Evolutionary conservation across 2,329 filamentous ascomycete genomes (phyloP).

Genomic region (Endocalyx cinctus): DNA sequence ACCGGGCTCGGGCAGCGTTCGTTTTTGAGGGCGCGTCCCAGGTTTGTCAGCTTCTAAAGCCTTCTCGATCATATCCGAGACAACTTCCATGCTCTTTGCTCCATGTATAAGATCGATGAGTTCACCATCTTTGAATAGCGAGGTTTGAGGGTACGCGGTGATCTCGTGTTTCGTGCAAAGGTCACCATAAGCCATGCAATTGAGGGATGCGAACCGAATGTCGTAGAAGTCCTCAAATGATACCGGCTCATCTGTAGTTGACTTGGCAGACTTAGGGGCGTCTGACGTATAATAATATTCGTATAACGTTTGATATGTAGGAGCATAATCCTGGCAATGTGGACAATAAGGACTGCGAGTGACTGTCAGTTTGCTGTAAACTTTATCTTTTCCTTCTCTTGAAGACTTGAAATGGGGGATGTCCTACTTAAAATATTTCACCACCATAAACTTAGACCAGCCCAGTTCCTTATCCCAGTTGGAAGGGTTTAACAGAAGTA

Average conservation of each 20-base stretch:
- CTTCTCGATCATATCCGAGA: conserved; percentile 71
- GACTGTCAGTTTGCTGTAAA: too few relatives aligned
- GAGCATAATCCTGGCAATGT: conserved; percentile 76
- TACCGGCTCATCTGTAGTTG: too few relatives aligned
- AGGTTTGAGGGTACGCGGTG: conserved; percentile 68
- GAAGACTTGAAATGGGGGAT: too few relatives aligned
- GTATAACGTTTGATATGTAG: conserved; percentile 86
- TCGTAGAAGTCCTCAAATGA: conserved; percentile 77
- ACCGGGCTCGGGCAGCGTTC: conserved; percentile 68
- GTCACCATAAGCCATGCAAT: conserved; percentile 81
- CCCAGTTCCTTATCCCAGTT: conserved; percentile 55
- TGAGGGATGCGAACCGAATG: conserved; percentile 80
- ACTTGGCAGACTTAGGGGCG: conserved; percentile 52
- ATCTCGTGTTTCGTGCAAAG: conserved; percentile 68
- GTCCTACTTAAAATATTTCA: conserved; percentile 65
- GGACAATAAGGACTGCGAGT: conserved; percentile 51
- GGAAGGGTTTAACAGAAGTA: conserved; percentile 54
- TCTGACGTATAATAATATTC: conserved; percentile 92
- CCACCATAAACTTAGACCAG: conserved; percentile 46
- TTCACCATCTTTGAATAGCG: conserved; percentile 76
- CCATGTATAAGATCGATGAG: conserved; percentile 60
- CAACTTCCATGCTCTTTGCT: conserved; percentile 57
- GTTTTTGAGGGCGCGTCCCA: conserved; percentile 65
- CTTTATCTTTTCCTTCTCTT: too few relatives aligned
- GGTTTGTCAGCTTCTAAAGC: conserved; percentile 74